Evolutionary conservation across 345 rosid species (phyloP).

Genomic region (Carallia brachiata): DNA sequence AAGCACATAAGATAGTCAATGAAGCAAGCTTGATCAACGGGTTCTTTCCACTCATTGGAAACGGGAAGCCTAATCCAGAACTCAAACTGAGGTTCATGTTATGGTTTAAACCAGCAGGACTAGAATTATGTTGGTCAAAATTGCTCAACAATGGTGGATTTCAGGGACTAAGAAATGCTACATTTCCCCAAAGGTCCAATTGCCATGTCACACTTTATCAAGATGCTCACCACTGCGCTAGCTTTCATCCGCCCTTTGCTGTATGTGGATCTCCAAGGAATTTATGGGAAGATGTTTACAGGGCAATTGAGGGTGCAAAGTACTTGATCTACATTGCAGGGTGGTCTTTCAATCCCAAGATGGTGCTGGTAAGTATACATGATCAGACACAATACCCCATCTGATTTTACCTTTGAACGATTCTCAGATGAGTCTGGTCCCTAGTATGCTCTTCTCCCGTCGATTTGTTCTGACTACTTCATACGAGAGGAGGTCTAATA

Average conservation of each 20-base stretch:
- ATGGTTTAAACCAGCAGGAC: slow-evolving; percentile 81
- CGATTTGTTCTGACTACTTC: no score
- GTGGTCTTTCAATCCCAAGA: slow-evolving; percentile 84
- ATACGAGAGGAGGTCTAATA: no score
- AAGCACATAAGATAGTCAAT: slow-evolving; percentile 45
- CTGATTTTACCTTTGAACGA: neutral
- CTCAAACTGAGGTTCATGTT: slow-evolving; percentile 60
- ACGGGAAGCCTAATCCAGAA: slow-evolving; percentile 45
- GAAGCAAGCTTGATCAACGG: slow-evolving; percentile 58
- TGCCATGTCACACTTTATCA: slow-evolving; percentile 73
- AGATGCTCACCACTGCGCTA: slow-evolving; percentile 59
- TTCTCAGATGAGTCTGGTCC: no score
- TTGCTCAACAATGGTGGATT: slow-evolving; percentile 39
- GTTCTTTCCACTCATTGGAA: slow-evolving; percentile 52
- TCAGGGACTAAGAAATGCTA: slow-evolving; percentile 61
- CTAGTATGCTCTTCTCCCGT: no score
- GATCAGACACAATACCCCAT: neutral
- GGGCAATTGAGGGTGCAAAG: slow-evolving; percentile 73
- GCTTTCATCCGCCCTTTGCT: slow-evolving; percentile 52
- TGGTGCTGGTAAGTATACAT: slow-evolving; percentile 50
- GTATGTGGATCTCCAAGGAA: slow-evolving; percentile 43
- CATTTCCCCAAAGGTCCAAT: slow-evolving; percentile 68
- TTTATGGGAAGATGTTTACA: slow-evolving; percentile 81
- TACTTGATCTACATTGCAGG: slow-evolving; percentile 79
- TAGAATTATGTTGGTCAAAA: slow-evolving; percentile 58